phyloP scores from a whole-genome alignment of 1,284 basidiomycete species.

The Puccinia polysora region DNA sequence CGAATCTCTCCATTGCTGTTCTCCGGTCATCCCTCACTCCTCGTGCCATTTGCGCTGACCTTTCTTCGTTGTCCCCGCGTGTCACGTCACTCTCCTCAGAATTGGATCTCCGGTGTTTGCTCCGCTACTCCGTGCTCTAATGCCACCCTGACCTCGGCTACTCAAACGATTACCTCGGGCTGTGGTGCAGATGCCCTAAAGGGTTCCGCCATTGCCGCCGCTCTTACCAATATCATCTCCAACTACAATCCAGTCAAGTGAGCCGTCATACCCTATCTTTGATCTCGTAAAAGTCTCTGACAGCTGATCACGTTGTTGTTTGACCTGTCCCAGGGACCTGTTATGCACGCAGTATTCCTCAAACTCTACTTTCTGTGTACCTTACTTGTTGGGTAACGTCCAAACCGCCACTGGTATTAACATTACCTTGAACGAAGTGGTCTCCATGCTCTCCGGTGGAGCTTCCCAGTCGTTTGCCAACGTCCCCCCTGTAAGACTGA shows the following conservation, averaged over 20 bases:
- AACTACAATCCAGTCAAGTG: conserved; percentile 21
- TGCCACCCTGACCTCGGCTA: conserved; percentile 1
- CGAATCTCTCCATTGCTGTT: not conserved
- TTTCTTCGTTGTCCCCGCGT: not conserved
- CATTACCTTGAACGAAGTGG: conserved; percentile 3
- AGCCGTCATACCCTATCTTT: not conserved
- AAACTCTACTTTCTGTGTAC: conserved; percentile 28
- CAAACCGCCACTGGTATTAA: conserved; percentile 3
- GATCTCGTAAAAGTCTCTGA: too few species aligned
- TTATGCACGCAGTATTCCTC: conserved; percentile 19
- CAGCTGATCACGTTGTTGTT: too few species aligned
- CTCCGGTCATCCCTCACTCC: not conserved
- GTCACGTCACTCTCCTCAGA: not conserved
- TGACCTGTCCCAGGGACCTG: conserved; percentile 3
- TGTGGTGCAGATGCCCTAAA: conserved; percentile 11
- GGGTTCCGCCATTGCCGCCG: not conserved
- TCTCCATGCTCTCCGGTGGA: not conserved
- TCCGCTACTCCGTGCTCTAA: not conserved
- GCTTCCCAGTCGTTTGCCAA: not conserved
- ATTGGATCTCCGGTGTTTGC: conserved; percentile 26
- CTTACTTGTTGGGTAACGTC: not conserved
- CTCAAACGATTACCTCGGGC: not conserved
- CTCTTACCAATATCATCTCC: conserved; percentile 6
- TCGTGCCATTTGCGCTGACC: not conserved
- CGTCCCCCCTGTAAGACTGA: conserved; percentile 25